Conservation (phyloP, 1,284 basidiomycete genomes). For the Ceratobasidium sp. region DNA sequence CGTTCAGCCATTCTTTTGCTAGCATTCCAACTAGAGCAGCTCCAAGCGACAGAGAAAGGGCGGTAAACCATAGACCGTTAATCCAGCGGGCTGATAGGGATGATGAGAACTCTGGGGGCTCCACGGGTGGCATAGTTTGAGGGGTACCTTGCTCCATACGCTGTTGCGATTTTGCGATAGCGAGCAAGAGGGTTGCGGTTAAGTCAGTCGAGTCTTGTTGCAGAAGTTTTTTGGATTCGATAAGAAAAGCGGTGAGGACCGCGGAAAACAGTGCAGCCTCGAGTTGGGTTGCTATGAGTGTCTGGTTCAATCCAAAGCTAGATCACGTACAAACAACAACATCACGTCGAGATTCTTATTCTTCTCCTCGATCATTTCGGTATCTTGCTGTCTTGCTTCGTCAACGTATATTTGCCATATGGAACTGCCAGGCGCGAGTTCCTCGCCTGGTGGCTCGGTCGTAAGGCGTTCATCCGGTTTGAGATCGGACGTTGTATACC, state of each 20-base stretch:
- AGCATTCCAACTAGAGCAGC: conserved; percentile 19
- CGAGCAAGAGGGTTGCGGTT: not conserved
- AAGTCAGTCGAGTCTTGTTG: not conserved
- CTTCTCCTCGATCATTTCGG: not conserved
- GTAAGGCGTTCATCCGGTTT: conserved; percentile 9
- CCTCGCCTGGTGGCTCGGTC: not conserved
- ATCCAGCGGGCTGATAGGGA: not conserved
- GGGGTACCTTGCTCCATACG: conserved; percentile 12
- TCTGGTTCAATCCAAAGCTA: not conserved
- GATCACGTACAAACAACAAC: conserved; percentile 7
- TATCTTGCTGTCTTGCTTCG: conserved; percentile 8
- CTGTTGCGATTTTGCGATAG: conserved; percentile 10
- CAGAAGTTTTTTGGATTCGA: conserved; percentile 6
- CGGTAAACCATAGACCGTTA: conserved; percentile 40
- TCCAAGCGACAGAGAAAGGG: conserved; percentile 22
- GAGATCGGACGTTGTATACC: too few species aligned
- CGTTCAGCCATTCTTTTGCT: conserved; percentile 32
- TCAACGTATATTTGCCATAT: conserved; percentile 12
- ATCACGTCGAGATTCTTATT: conserved; percentile 17
- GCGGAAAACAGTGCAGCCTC: conserved; percentile 36
- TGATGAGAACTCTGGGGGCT: not conserved
- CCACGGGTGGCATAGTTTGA: not conserved
- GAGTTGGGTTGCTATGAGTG: not conserved
- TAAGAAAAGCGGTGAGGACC: conserved; percentile 23
- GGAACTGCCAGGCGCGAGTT: not conserved